phyloP scores from a whole-genome alignment of 331 rosid species.

The Malus hybrid region DNA sequence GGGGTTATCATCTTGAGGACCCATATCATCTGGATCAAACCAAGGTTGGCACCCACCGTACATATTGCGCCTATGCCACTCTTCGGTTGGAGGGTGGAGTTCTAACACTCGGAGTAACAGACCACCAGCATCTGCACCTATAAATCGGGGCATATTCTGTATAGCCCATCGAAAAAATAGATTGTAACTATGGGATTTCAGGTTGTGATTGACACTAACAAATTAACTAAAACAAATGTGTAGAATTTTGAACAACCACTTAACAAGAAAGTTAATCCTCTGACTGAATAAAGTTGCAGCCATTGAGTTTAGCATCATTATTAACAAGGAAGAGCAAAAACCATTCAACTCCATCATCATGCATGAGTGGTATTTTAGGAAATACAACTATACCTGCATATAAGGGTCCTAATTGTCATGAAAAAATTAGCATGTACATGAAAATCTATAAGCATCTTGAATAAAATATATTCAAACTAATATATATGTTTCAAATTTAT shows the following conservation, averaged over 20 bases:
- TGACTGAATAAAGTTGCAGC: too few relatives aligned
- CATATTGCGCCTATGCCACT: constrained; percentile 85
- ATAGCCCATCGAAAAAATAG: constrained; percentile 6
- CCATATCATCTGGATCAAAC: constrained; percentile 61
- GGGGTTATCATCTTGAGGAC: constrained; percentile 49
- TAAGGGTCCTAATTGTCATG: neutral
- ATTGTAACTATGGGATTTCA: neutral
- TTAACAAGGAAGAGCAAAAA: neutral
- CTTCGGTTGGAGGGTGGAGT: constrained; percentile 93
- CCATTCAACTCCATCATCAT: neutral
- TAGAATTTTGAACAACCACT: neutral
- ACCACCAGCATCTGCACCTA: constrained; percentile 95
- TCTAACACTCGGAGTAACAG: constrained; percentile 87
- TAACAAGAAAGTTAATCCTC: neutral
- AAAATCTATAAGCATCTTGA: too few relatives aligned
- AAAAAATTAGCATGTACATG: too few relatives aligned
- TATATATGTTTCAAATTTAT: too few relatives aligned
- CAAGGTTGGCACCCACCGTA: constrained; percentile 55
- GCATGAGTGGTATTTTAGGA: neutral
- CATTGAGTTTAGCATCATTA: too few relatives aligned
- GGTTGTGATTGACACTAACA: neutral
- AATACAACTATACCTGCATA: constrained; percentile 65
- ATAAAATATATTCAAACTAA: too few relatives aligned
- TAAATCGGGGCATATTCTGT: constrained; percentile 90
- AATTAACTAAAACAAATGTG: neutral